These are phyloP conservation scores for Dunaliella primolecta DNA, from an alignment of 139 green algal species.

Conservation along the genomic window DNA sequence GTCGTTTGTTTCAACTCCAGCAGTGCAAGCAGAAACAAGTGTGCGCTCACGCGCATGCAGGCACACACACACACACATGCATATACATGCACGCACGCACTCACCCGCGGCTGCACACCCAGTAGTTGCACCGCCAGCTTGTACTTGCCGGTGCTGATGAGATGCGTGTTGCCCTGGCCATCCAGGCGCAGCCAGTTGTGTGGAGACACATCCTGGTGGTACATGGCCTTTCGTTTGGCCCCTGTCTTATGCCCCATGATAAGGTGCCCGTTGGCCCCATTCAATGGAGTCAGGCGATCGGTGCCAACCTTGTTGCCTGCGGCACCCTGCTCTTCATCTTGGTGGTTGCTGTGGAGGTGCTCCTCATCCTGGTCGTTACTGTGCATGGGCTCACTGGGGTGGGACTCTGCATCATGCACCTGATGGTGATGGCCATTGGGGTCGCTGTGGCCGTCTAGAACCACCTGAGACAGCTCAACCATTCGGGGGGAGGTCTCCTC, in stretches of 20 bases:
- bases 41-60: too few species aligned
- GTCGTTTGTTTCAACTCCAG: too few species aligned
- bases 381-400: neutral
- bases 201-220: neutral
- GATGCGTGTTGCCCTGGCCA: neutral
- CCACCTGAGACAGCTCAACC: too few species aligned
- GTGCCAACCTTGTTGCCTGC: neutral
- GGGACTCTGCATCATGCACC: neutral
- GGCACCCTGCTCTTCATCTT: neutral
- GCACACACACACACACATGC: neutral
- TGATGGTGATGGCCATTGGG: neutral
- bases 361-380: neutral
- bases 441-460: too few species aligned
- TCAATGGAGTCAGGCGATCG: neutral
- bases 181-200: constrained; percentile 3
- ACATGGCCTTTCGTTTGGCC: neutral
- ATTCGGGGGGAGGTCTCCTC: neutral
- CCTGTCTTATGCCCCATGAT: neutral
- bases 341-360: neutral
- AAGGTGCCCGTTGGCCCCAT: neutral
- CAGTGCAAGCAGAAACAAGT: too few species aligned
- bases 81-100: neutral
- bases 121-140: neutral
- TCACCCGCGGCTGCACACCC: neutral
- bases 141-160: neutral